Base-by-base conservation (phyloP, 441 rosid genomes). In the Adansonia madagascariensis region DNA sequence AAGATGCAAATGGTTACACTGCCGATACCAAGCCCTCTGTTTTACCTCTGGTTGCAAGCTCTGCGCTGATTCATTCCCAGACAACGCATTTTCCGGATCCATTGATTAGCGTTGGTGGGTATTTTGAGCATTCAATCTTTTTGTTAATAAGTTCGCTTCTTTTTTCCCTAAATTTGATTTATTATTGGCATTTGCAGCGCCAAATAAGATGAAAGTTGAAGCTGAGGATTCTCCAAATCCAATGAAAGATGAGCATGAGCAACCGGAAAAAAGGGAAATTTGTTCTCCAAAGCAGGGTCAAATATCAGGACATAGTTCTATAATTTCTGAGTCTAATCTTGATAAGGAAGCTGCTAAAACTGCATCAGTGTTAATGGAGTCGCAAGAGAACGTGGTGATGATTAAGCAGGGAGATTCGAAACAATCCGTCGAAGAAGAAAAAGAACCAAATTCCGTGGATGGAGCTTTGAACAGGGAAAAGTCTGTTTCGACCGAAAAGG, bases 1-100 rank as follows among this genome's bases (percentile, higher is more conserved):
- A 82, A 69, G 87, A 89, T 73, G 81, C 59, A 46, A 78, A 78
- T 47, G 73, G 31, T 71, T 50, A 35, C 71, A 63, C 66, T 14
- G 75, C 75, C 27, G 82, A 83, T 57, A 56, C 65, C 0, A 81
- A 85, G 64, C 59, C 76, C 47, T 62, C 80, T 20, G 76, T 52
- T 9, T 77, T 82, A 4, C 72, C 77, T 27, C 83, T 78, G 15
- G 17, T 68, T 74, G 65, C 78, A 4, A 64, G 50, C 78, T 79
- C 84, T 70, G 71, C 52, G 1, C 63, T 6, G 67, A 75, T 43
- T 46, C 20, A 57, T 31, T 62, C 81, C 39, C 64, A 52, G 74
- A 50, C 74, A 3, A 24, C 60, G 12, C 14, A 49, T 66, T 22
- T 10, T 22, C 18, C 76, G n/a, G 81, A 84, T 84, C 59, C 64